Conservation (phyloP, 2,329 filamentous ascomycete species). For the Claviceps humidiphila region DNA sequence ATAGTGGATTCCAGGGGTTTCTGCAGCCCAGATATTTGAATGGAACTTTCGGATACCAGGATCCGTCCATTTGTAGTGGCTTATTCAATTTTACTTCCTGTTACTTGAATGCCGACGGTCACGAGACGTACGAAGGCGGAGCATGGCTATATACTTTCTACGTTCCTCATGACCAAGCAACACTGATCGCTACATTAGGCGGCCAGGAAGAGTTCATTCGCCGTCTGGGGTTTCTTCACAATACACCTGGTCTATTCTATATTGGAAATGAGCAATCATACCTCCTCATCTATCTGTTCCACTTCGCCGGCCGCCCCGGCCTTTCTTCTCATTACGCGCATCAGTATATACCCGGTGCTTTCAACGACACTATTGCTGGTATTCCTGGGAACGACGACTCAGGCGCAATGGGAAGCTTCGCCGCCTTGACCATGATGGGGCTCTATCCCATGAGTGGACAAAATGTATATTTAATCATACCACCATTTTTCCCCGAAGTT, state of each 20-base stretch:
- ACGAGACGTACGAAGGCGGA: slow-evolving; percentile 53
- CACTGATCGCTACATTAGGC: slow-evolving; percentile 41
- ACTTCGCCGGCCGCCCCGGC: slow-evolving; percentile 54
- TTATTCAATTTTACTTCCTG: slow-evolving; percentile 32
- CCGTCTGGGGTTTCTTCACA: slow-evolving; percentile 52
- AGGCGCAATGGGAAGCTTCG: slow-evolving; percentile 41
- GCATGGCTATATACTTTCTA: slow-evolving; percentile 61
- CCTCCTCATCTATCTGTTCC: slow-evolving; percentile 40
- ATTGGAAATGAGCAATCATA: slow-evolving; percentile 50
- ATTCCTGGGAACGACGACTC: slow-evolving; percentile 41
- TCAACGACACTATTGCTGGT: slow-evolving; percentile 51
- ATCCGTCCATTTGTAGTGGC: slow-evolving; percentile 31
- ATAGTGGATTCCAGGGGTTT: slow-evolving; percentile 38
- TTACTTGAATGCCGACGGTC: slow-evolving; percentile 14
- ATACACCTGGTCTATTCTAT: slow-evolving; percentile 48
- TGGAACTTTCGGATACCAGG: slow-evolving; percentile 53
- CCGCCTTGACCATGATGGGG: slow-evolving; percentile 35
- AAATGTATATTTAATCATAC: slow-evolving; percentile 37
- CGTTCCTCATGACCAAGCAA: slow-evolving; percentile 32
- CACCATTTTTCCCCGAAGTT: slow-evolving; percentile 37
- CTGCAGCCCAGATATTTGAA: slow-evolving; percentile 55
- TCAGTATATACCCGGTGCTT: slow-evolving; percentile 52
- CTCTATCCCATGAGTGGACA: slow-evolving; percentile 42
- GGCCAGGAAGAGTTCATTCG: slow-evolving; percentile 42
- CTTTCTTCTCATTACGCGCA: slow-evolving; percentile 41